phyloP scores from a whole-genome alignment of 2,329 filamentous ascomycete genomes.

The Trichoderma asperellum region DNA sequence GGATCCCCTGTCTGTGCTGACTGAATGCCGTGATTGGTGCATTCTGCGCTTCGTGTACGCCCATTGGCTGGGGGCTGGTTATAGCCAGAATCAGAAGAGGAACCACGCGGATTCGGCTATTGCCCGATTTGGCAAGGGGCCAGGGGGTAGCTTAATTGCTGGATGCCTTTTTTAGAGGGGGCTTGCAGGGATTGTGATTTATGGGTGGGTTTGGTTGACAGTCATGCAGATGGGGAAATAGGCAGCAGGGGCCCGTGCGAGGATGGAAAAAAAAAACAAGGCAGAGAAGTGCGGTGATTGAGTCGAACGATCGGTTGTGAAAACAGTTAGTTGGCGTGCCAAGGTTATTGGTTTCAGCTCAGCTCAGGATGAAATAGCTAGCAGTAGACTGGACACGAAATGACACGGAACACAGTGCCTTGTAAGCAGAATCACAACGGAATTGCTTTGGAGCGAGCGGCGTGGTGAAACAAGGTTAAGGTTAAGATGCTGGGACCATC shows the following conservation, averaged over 20 bases:
- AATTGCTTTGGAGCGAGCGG: neutral
- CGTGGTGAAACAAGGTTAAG: neutral
- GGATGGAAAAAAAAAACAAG: too few species aligned
- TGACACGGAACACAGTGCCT: neutral
- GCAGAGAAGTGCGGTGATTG: neutral
- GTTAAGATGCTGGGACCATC: neutral
- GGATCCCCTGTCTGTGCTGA: neutral
- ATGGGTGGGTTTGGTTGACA: neutral
- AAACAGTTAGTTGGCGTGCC: neutral
- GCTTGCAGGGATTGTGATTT: neutral
- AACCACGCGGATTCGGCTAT: neutral
- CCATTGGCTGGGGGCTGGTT: neutral
- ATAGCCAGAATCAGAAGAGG: neutral
- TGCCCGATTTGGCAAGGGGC: slow-evolving; percentile 19
- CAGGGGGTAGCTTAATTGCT: slow-evolving; percentile 18
- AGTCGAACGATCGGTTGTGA: neutral
- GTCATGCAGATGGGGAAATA: slow-evolving; percentile 4
- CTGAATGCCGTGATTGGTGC: neutral
- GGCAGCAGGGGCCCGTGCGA: slow-evolving; percentile 6
- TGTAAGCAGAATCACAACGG: neutral
- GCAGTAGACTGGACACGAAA: neutral
- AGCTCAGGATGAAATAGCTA: neutral
- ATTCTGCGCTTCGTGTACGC: neutral
- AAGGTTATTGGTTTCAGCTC: neutral
- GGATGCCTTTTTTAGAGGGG: neutral